Evolutionary conservation across 2,329 filamentous ascomycete genomes (phyloP).

Genomic region (Monosporascus sp.): DNA sequence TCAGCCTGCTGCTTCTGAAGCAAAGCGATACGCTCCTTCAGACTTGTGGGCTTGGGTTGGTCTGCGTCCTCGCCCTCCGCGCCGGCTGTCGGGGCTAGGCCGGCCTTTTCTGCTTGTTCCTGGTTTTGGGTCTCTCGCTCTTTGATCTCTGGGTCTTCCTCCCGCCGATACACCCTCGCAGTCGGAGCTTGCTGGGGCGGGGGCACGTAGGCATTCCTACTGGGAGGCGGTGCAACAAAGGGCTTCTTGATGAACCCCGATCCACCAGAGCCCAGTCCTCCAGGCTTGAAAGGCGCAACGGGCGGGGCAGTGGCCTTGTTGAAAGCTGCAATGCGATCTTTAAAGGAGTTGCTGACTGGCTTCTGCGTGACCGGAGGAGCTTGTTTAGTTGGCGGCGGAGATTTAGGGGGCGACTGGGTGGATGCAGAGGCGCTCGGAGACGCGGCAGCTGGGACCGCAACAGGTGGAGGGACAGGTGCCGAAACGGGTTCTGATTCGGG

Average conservation of each 20-base stretch:
- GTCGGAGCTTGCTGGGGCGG: constrained; percentile 64
- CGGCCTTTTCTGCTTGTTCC: constrained; percentile 64
- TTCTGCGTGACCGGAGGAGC: constrained; percentile 69
- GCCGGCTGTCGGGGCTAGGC: constrained; percentile 41
- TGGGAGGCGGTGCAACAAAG: constrained; percentile 91
- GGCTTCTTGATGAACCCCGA: constrained; percentile 88
- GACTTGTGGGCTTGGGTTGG: constrained; percentile 81
- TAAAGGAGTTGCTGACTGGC: constrained; percentile 72
- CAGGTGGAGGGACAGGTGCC: constrained; percentile 26
- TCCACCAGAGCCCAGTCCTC: constrained; percentile 51
- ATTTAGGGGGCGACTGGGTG: constrained; percentile 35
- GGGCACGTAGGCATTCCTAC: constrained; percentile 84
- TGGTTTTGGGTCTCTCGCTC: constrained; percentile 60
- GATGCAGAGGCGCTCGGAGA: constrained; percentile 18
- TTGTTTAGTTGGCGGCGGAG: constrained; percentile 41
- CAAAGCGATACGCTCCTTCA: constrained; percentile 93
- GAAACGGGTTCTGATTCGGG: constrained; percentile 31
- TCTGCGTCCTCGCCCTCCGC: constrained; percentile 59
- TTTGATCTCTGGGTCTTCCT: constrained; percentile 74
- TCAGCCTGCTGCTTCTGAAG: constrained; percentile 92
- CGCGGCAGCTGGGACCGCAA: constrained; percentile 24
- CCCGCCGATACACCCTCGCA: constrained; percentile 73
- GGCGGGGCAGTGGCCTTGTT: constrained; percentile 85
- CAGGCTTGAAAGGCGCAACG: constrained; percentile 82
- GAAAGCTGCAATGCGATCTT: constrained; percentile 93